Percentiles rank a stretch among this genome's conserved stretches.
These are phyloP conservation scores for Lasiosphaeriaceae sp. DNA, from an alignment of 495 filamentous ascomycete species.

Conservation along the genomic window DNA sequence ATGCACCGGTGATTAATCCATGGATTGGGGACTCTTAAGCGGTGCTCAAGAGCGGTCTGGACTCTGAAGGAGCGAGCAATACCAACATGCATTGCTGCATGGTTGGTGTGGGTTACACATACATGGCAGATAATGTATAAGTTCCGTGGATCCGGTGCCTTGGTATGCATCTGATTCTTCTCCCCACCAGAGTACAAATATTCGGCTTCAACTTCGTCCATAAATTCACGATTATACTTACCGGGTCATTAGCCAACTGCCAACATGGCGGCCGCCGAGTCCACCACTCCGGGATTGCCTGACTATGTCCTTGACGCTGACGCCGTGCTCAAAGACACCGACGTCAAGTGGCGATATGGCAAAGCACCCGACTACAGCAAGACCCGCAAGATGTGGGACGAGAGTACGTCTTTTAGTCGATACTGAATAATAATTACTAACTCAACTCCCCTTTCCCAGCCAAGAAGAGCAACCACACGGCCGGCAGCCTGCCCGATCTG, in stretches of 20 bases:
- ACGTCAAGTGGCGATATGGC: slow-evolving; percentile 56
- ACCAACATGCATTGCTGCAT: not conserved
- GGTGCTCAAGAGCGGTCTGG: not conserved
- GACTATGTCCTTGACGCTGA: slow-evolving; percentile 60
- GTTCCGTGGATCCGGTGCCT: not conserved
- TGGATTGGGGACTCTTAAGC: not conserved
- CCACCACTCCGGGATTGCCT: slow-evolving; percentile 27
- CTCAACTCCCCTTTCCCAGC: slow-evolving; percentile 30
- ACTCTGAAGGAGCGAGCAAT: not conserved
- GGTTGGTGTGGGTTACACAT: not conserved
- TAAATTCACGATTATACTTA: too few relatives aligned
- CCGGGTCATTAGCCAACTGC: too few relatives aligned
- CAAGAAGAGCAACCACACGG: slow-evolving; percentile 50
- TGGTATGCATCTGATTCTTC: too few relatives aligned
- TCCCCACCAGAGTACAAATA: too few relatives aligned
- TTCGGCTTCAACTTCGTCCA: too few relatives aligned
- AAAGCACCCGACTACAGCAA: slow-evolving; percentile 57
- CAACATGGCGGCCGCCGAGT: slow-evolving; percentile 2
- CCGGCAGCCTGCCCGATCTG: slow-evolving; percentile 52
- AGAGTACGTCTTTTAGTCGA: slow-evolving; percentile 39
- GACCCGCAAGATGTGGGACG: slow-evolving; percentile 48
- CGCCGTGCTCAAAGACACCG: slow-evolving; percentile 52
- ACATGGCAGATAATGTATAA: not conserved
- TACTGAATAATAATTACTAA: not conserved
- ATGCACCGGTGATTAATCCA: too few relatives aligned